Conservation (phyloP, 2,329 filamentous ascomycete genomes). For the Calonectria hongkongensis region DNA sequence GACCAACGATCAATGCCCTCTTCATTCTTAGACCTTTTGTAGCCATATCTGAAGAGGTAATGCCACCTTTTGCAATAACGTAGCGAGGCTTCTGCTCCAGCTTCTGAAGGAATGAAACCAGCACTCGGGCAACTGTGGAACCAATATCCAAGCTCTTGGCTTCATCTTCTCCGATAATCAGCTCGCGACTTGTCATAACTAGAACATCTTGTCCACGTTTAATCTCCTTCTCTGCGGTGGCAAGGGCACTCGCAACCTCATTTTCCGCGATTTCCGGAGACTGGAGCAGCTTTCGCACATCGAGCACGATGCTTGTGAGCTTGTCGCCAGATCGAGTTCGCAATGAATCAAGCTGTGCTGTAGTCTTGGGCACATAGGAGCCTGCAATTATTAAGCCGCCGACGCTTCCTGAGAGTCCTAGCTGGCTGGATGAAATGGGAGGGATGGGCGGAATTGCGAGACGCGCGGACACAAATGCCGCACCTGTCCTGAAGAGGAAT, state of each 20-base stretch:
- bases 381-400: constrained; percentile 74
- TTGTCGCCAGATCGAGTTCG: constrained; percentile 60
- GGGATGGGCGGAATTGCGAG: constrained; percentile 71
- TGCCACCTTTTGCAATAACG: constrained; percentile 76
- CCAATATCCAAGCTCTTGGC: constrained; percentile 73
- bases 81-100: constrained; percentile 71
- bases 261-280: constrained; percentile 57
- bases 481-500: constrained; percentile 64
- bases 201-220: constrained; percentile 70
- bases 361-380: constrained; percentile 76
- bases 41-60: constrained; percentile 75
- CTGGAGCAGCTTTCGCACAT: constrained; percentile 68
- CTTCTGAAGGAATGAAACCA: constrained; percentile 69
- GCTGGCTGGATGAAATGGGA: constrained; percentile 67
- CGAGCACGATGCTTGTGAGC: constrained; percentile 67
- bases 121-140: constrained; percentile 67
- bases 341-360: constrained; percentile 69
- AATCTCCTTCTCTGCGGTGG: constrained; percentile 63
- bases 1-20: constrained; percentile 72
- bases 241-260: constrained; percentile 57
- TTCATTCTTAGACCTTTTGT: constrained; percentile 74
- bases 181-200: constrained; percentile 74
- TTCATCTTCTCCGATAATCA: constrained; percentile 68
- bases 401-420: constrained; percentile 60
- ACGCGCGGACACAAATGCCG: constrained; percentile 67